Evolutionary conservation across 345 rosid genomes (phyloP), one percentile per base, ranked within the genome.

Genomic region (Eucalyptus regnans): DNA sequence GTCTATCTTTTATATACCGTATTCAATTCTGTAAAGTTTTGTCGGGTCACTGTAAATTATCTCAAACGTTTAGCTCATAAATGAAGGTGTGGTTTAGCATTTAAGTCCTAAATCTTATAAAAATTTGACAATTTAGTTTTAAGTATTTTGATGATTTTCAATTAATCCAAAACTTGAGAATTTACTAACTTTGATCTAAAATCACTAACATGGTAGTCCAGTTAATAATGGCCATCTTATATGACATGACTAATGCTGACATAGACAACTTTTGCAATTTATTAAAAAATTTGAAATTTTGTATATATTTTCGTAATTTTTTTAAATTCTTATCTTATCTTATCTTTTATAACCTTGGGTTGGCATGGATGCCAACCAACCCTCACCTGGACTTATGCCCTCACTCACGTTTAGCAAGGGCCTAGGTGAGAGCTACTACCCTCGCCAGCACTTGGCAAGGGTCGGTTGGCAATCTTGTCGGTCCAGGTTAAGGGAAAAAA

Each of bases 221-320:
- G 13, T 56, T 23, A 56, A 23, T 3, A 56, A 22, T 56, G 12
- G 2, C 29, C 12, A 23, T 56, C 29, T 0, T 56, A 23, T 23
- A 23, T 22, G 3, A 23, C 12, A 56, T 56, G 62, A 1, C 6
- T 22, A 56, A 9, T 0, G 6, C 0, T 0, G 3, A 56, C 6
- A 17, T 56, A 9, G 29, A 56, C 29, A 56, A 56, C 29, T 56
- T 56, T 56, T 9, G 3, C 13, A 22, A 56, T 22, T 4, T 56
- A 22, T 23, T 56, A 23, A 56, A 54, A 56, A 23, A 0, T 4
- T 23, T 56, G 5, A 56, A 22, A 18, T 52, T 52, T 18, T 18
- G 23, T 18, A 7, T 52, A 52, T 52, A 18, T 52, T 52, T 52
- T 52, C 23, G 7, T 52, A 52, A 18, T 56, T 23, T 56, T 56